These are phyloP conservation scores for Lipomyces lipofer DNA, from an alignment of 805 yeast genomes.

Conservation along the genomic window DNA sequence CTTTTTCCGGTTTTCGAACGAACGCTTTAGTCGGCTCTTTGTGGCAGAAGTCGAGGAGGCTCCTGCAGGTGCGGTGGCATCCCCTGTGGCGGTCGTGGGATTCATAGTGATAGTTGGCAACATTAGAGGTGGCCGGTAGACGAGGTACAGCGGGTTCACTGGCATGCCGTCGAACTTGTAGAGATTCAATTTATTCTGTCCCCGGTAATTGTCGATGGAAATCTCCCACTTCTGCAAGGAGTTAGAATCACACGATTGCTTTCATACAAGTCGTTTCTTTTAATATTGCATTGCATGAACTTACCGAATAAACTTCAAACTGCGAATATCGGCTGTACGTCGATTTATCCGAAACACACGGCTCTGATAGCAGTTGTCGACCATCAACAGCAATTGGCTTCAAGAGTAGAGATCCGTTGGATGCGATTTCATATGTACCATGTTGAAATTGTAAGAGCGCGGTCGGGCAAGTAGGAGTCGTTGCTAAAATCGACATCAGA, in stretches of 20 bases:
- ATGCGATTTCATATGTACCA: conserved; percentile 66
- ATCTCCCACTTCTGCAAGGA: conserved; percentile 44
- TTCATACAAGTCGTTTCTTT: too few species aligned
- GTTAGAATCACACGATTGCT: too few species aligned
- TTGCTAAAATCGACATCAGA: conserved; percentile 29
- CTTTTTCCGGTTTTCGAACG: conserved; percentile 37
- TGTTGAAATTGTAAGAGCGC: conserved; percentile 88
- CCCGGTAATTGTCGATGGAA: conserved; percentile 74
- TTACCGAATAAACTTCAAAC: conserved; percentile 40
- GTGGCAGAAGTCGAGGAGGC: conserved; percentile 15
- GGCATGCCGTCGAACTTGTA: conserved; percentile 71
- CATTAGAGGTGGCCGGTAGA: conserved; percentile 94
- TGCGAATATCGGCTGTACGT: conserved; percentile 72
- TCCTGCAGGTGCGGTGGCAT: conserved; percentile 36
- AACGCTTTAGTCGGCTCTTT: conserved; percentile 8
- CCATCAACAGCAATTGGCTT: conserved; percentile 86
- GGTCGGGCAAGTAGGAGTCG: conserved; percentile 75
- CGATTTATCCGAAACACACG: conserved; percentile 57
- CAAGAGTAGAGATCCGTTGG: conserved; percentile 67
- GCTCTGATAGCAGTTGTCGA: conserved; percentile 83
- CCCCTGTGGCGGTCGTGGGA: conserved; percentile 58
- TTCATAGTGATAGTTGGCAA: conserved; percentile 88
- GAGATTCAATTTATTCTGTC: conserved; percentile 72
- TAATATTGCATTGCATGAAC: too few species aligned
- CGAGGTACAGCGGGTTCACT: conserved; percentile 85